Conservation (phyloP, 2,329 filamentous ascomycete genomes). For the Fusarium sp. region DNA sequence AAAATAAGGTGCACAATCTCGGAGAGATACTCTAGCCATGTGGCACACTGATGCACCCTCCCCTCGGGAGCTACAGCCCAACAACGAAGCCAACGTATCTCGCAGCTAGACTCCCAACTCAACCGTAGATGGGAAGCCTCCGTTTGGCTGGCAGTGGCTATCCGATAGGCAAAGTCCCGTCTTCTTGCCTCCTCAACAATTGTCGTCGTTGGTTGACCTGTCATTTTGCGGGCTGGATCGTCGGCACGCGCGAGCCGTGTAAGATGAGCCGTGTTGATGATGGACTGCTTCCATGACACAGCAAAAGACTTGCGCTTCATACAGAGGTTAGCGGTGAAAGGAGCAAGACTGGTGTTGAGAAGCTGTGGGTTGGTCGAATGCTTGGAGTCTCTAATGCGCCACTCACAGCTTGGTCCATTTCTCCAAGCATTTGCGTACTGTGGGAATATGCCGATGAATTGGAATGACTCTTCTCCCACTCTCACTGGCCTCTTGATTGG, state of each 20-base stretch:
- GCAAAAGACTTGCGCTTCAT: too few relatives aligned
- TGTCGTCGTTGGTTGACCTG: background rate
- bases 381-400: background rate
- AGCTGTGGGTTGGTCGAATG: too few relatives aligned
- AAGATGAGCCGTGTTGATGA: accelerated
- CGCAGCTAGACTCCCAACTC: background rate
- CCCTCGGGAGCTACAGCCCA: background rate
- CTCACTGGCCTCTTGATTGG: background rate
- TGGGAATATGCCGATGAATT: background rate
- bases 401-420: background rate
- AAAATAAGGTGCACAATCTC: background rate
- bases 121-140: background rate
- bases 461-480: background rate
- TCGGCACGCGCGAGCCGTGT: background rate
- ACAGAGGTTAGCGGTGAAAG: accelerated
- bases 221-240: background rate
- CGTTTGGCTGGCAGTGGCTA: accelerated
- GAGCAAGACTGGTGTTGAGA: background rate
- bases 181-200: background rate
- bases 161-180: background rate
- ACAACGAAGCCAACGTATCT: background rate
- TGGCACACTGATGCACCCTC: background rate
- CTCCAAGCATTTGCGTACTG: accelerated
- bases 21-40: background rate
- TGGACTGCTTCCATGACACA: too few relatives aligned